Conservation (phyloP, 2,329 filamentous ascomycete species). For the Amesomyces nigricolor region DNA sequence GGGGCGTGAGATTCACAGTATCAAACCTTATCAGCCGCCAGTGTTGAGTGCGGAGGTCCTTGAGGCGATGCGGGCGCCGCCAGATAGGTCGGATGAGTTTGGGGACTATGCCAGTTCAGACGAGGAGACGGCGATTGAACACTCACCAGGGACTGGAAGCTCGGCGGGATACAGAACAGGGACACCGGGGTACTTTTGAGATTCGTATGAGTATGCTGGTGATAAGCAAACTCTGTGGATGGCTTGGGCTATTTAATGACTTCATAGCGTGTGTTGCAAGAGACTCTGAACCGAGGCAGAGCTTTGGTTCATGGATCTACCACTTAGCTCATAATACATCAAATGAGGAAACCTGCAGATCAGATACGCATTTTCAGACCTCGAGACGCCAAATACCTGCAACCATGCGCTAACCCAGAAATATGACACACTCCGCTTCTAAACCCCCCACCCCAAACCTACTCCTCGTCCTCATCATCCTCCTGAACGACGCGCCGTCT, state of each 20-base stretch:
- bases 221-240: no score
- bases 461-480: conserved; percentile 29
- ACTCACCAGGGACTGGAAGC: conserved; percentile 41
- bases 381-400: conserved; percentile 8
- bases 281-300: no score
- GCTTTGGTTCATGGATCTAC: no score
- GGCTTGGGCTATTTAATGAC: not conserved
- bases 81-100: conserved; percentile 41
- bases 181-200: conserved; percentile 36
- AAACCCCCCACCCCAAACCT: not conserved
- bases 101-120: conserved; percentile 41
- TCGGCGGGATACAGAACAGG: conserved; percentile 37
- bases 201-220: no score
- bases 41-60: conserved; percentile 60
- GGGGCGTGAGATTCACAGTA: conserved; percentile 75
- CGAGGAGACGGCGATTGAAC: conserved; percentile 32
- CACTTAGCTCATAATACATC: not conserved
- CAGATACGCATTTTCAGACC: not conserved
- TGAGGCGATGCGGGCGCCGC: conserved; percentile 53
- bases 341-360: not conserved
- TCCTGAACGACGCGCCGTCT: conserved; percentile 26
- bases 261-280: not conserved
- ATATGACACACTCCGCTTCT: conserved; percentile 7
- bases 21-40: conserved; percentile 63
- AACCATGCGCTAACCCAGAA: conserved; percentile 9